Evolutionary conservation across 257 asterid species (phyloP).

Genomic region (Echites panduratus): DNA sequence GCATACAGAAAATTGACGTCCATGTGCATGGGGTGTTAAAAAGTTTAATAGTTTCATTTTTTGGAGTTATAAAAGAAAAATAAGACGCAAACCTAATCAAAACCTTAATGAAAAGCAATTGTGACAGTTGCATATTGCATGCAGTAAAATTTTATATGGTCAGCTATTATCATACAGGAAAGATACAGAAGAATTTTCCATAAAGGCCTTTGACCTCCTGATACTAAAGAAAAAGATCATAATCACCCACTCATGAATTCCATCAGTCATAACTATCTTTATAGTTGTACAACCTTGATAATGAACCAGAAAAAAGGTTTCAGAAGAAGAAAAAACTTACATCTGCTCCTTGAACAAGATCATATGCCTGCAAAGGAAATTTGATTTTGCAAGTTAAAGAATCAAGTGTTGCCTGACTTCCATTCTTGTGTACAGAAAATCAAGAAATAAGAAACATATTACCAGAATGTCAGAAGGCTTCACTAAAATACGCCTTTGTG

Average conservation of each 20-base stretch:
- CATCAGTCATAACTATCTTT: not conserved
- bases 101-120: not conserved
- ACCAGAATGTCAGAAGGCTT: conserved; percentile 85
- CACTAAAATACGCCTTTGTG: conserved; percentile 31
- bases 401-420: not conserved
- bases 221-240: not conserved
- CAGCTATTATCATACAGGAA: not conserved
- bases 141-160: not conserved
- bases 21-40: not conserved
- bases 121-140: not conserved
- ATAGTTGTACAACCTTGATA: not conserved
- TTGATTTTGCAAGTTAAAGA: conserved; percentile 7
- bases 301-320: conserved; percentile 4
- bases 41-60: not conserved
- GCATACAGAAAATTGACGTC: not conserved
- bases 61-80: not conserved
- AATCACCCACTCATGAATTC: not conserved
- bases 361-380: conserved; percentile 71
- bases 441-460: conserved; percentile 14
- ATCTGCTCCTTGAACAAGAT: conserved; percentile 89
- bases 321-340: conserved; percentile 42
- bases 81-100: not conserved
- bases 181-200: not conserved
- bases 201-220: not conserved
- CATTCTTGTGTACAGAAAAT: not conserved